These are phyloP conservation scores for Spinacia oleracea DNA, from an alignment of 179 eudicot genomes.

Conservation along the genomic window DNA sequence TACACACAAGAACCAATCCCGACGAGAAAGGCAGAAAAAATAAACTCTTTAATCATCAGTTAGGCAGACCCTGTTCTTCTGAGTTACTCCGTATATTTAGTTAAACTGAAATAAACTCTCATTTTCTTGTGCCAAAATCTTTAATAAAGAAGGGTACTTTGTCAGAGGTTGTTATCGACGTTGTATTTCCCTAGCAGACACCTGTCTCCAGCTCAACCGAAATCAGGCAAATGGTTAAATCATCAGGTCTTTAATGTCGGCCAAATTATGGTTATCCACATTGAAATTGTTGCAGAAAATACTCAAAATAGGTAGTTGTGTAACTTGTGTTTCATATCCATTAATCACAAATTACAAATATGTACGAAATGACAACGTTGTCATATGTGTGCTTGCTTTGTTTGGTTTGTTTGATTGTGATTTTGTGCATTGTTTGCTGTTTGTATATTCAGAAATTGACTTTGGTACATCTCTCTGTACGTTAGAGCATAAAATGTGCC, in stretches of 20 bases:
- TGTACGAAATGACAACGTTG: background rate
- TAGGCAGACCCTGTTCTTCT: no score
- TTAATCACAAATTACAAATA: background rate
- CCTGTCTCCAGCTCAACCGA: conserved; percentile 1
- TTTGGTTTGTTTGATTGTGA: background rate
- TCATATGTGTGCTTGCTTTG: background rate
- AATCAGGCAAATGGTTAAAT: conserved; percentile 21
- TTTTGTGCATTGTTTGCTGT: background rate
- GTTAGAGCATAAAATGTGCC: no score
- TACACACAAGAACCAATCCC: no score
- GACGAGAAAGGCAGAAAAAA: no score
- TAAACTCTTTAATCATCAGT: no score
- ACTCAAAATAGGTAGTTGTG: background rate
- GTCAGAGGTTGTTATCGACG: background rate
- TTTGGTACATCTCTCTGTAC: no score
- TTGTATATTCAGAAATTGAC: no score
- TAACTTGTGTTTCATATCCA: background rate
- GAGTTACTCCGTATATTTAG: no score
- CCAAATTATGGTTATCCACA: conserved; percentile 7
- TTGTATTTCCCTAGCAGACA: conserved; percentile 7
- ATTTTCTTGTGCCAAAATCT: background rate
- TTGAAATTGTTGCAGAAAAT: background rate
- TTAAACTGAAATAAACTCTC: no score
- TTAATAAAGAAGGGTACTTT: background rate
- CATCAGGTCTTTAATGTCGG: conserved; percentile 5